Percentiles rank a stretch among this genome's conserved stretches.
Evolutionary conservation across 441 rosid species (phyloP).

Genomic region (Arabidopsis lyrata): DNA sequence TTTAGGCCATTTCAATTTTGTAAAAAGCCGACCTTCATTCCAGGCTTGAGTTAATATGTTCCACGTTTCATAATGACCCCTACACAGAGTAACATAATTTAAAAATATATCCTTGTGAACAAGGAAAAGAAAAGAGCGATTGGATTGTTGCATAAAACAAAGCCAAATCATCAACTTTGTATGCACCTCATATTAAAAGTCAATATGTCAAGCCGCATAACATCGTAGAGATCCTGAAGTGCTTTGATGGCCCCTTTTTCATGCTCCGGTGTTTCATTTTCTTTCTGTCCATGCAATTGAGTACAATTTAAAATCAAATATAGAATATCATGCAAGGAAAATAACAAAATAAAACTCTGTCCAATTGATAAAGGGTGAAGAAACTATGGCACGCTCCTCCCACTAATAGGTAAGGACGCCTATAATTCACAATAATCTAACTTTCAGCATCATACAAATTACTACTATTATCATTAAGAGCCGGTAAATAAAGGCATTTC

Average conservation of each 20-base stretch:
- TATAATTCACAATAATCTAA: not conserved
- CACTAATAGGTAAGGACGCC: constrained; percentile 22
- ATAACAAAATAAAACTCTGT: not conserved
- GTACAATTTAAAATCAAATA: constrained; percentile 20
- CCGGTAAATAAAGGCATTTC: constrained; percentile 1
- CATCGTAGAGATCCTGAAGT: constrained; percentile 97
- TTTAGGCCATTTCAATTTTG: constrained; percentile 92
- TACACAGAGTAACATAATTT: constrained; percentile 45
- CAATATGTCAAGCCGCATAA: constrained; percentile 83
- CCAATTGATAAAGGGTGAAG: constrained; percentile 5
- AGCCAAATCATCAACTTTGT: constrained; percentile 35
- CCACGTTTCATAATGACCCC: constrained; percentile 89
- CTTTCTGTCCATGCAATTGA: constrained; percentile 63
- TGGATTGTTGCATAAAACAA: constrained; percentile 32
- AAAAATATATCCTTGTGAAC: not conserved
- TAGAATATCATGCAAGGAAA: constrained; percentile 1
- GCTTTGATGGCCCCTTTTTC: constrained; percentile 90
- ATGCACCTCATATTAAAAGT: constrained; percentile 76
- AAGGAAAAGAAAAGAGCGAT: constrained; percentile 5
- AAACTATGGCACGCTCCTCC: constrained; percentile 12
- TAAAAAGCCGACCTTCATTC: constrained; percentile 85
- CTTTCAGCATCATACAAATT: constrained; percentile 14
- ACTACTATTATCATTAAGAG: constrained; percentile 13
- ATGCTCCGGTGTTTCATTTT: constrained; percentile 69
- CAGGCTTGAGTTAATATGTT: constrained; percentile 76